Evolutionary conservation across 2,329 filamentous ascomycete species (phyloP).

Genomic region (Zarea fungicola): DNA sequence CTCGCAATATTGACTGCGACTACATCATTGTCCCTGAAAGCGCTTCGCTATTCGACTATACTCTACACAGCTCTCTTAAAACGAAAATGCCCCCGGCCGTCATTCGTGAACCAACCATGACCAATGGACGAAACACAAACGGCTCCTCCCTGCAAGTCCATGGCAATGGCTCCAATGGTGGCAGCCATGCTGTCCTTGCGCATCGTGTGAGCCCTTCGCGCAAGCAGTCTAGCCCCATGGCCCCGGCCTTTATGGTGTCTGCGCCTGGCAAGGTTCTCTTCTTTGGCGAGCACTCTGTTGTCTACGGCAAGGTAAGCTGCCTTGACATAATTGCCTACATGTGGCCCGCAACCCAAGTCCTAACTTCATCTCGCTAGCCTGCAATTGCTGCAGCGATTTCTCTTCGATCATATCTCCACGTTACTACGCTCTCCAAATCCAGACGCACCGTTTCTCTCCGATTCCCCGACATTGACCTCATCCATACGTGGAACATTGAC

Average conservation of each 20-base stretch:
- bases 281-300: constrained; percentile 96
- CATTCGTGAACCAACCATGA: constrained; percentile 4
- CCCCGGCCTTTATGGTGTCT: constrained; percentile 95
- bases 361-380: constrained; percentile 44
- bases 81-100: constrained; percentile 5
- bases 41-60: not conserved
- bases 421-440: constrained; percentile 90
- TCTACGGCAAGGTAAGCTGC: constrained; percentile 75
- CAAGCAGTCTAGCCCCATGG: constrained; percentile 60
- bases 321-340: not conserved
- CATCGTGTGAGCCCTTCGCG: constrained; percentile 40
- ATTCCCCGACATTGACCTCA: constrained; percentile 85
- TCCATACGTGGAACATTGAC: constrained; percentile 93
- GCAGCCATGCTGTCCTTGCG: constrained; percentile 29
- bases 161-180: constrained; percentile 30
- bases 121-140: constrained; percentile 16
- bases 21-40: not conserved
- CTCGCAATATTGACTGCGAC: not conserved
- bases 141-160: constrained; percentile 28
- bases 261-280: constrained; percentile 98
- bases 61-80: not conserved
- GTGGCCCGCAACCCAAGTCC: not conserved
- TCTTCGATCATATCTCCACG: constrained; percentile 90
- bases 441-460: constrained; percentile 80
- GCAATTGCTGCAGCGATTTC: constrained; percentile 95